Evolutionary conservation across 2,329 filamentous ascomycete genomes (phyloP).

Genomic region (Stemphylium beticola): DNA sequence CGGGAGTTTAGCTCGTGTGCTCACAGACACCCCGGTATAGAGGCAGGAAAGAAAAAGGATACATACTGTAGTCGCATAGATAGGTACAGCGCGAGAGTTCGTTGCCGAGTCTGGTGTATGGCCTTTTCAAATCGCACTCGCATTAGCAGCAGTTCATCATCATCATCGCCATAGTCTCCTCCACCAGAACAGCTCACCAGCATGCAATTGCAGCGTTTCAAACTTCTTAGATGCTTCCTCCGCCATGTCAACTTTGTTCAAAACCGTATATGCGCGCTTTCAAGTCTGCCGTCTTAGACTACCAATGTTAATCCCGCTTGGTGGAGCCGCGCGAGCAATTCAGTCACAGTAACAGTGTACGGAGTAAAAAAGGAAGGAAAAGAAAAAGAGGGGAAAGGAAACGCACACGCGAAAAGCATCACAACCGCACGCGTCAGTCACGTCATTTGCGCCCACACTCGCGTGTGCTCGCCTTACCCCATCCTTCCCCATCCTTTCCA

Average conservation of each 20-base stretch:
- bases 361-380: background rate
- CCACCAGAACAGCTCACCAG: constrained; percentile 43
- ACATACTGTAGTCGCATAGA: constrained; percentile 84
- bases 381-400: constrained; percentile 4
- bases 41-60: background rate
- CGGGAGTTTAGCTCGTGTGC: constrained; percentile 14
- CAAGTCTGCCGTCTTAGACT: background rate
- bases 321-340: background rate
- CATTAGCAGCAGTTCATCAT: background rate
- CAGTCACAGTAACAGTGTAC: background rate
- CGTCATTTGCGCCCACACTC: constrained; percentile 7
- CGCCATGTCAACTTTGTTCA: too few relatives aligned
- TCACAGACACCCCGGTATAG: too few relatives aligned
- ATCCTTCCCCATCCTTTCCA: too few relatives aligned
- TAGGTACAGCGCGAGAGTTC: constrained; percentile 89
- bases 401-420: background rate
- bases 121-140: constrained; percentile 53
- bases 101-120: constrained; percentile 81
- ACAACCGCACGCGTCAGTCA: constrained; percentile 5
- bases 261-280: background rate
- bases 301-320: background rate
- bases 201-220: constrained; percentile 60
- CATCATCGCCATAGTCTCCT: background rate
- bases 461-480: too few relatives aligned
- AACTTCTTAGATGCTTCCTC: constrained; percentile 54